Conservation (phyloP, 306 rosid genomes). For the Prunus armeniaca region DNA sequence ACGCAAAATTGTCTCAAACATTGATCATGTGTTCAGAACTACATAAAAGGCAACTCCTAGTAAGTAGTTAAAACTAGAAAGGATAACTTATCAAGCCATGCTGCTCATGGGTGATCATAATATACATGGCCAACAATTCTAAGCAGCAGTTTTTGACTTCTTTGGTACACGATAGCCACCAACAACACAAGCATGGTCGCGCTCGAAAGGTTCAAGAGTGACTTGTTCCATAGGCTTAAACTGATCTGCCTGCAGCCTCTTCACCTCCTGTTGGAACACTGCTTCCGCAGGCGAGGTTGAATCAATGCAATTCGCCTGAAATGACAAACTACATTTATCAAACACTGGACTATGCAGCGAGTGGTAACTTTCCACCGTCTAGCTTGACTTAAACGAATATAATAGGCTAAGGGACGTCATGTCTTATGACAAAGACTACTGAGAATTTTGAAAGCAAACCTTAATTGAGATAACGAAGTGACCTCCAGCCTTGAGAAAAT, state of each 20-base stretch:
- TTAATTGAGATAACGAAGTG: constrained; percentile 93
- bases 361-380: background rate
- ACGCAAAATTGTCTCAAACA: no score
- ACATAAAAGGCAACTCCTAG: no score
- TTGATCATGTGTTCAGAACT: no score
- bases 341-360: background rate
- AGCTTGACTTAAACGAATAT: no score
- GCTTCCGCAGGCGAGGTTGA: constrained; percentile 75
- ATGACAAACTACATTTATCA: background rate
- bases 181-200: constrained; percentile 93
- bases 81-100: no score
- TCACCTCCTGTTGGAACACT: constrained; percentile 73
- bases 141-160: constrained; percentile 46
- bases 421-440: background rate
- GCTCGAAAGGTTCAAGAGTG: constrained; percentile 86
- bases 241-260: constrained; percentile 79
- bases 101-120: no score
- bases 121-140: constrained; percentile 1
- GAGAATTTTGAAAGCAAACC: constrained; percentile 34
- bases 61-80: no score
- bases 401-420: background rate
- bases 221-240: constrained; percentile 87
- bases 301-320: constrained; percentile 90
- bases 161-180: constrained; percentile 69
- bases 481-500: constrained; percentile 81